Conservation (phyloP, 495 filamentous ascomycete genomes). For the Penicillium arizonense region DNA sequence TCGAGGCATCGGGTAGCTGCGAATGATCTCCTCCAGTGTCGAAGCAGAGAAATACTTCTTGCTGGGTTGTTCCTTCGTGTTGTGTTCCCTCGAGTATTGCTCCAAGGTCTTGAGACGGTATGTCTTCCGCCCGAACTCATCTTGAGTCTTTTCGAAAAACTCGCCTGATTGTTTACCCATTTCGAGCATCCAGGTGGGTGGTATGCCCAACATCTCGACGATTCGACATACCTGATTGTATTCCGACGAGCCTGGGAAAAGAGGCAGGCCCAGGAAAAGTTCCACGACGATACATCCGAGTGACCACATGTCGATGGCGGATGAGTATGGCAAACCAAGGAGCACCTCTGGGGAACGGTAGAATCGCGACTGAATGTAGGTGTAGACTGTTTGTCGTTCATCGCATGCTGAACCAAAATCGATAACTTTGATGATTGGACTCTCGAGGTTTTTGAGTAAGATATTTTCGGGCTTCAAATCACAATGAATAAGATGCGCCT, state of each 20-base stretch:
- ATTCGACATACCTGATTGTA: constrained; percentile 98
- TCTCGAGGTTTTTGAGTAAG: constrained; percentile 95
- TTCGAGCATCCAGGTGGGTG: constrained; percentile 98
- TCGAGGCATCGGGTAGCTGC: constrained; percentile 94
- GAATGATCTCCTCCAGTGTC: constrained; percentile 93
- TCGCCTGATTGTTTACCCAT: constrained; percentile 98
- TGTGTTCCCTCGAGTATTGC: constrained; percentile 91
- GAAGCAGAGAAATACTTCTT: constrained; percentile 98
- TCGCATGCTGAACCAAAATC: constrained; percentile 99
- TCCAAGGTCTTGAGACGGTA: constrained; percentile 97
- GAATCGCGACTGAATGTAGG: constrained; percentile 98
- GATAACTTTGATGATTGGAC: constrained; percentile 99
- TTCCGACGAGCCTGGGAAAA: constrained; percentile 98
- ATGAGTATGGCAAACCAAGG: constrained; percentile 91
- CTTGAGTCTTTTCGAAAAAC: constrained; percentile 94
- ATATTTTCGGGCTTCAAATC: constrained; percentile 99
- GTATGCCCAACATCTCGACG: constrained; percentile 96
- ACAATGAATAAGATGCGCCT: constrained; percentile 96
- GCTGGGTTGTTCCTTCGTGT: constrained; percentile 96
- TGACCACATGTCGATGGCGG: constrained; percentile 99
- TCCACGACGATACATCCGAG: constrained; percentile 98
- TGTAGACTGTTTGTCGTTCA: constrained; percentile 98
- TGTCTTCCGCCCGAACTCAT: constrained; percentile 83
- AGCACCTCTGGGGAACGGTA: constrained; percentile 97
- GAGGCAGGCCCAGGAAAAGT: constrained; percentile 88